Base-by-base conservation (phyloP, 2,329 filamentous ascomycete species). In the Piedraia hortae region DNA sequence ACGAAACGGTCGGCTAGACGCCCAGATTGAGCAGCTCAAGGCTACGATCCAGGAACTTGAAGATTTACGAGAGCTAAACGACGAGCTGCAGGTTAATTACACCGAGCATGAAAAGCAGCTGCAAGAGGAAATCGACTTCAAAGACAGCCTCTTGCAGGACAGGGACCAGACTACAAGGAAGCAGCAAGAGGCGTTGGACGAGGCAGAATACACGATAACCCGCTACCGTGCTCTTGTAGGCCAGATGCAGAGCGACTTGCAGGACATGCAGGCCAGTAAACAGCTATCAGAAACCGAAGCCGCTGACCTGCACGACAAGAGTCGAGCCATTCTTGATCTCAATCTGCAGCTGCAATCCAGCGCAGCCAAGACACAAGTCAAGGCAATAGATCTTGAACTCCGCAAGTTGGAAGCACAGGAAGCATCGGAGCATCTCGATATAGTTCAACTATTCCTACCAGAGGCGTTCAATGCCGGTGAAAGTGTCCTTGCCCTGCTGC, bases 281-380 rank as follows among this genome's bases (percentile, higher is more conserved):
- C 75, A 80, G 19, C 72, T 93, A 33, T 88, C 78, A 1, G 85
- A 93, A 44, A 70, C 70, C 9, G 80, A 93, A 43, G 78, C 82
- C 1, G 78, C 80, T 41, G 77, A 93, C 43, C 62, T 93, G 24
- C 80, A 69, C 31, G 73, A 63, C 35, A 71, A 77, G 29, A 89
- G 82, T 19, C 65, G 78, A 30, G 78, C 82, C 24, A 89, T 97
- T 70, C 73, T 90, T 62, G 82, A 97, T 38, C 59, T 97, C 20
- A 93, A 93, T 45, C 62, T 82, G 59, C 88, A 89, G 47, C 59
- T 97, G 19, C 82, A 90, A 39, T 62, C 73, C 25, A 88, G 78
- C 7, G 78, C 78, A 6, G 62, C 77, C 18, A 90, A 90, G 51
- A 72, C 82, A 3, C 82, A 90, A 43, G 68, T 75, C 37, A 93